A percentile compares a stretch with the other conserved stretches of the same genome.
phyloP scores from a whole-genome alignment of 192 early-diverging fungal genomes.

The Phlyctochytrium planicorne region DNA sequence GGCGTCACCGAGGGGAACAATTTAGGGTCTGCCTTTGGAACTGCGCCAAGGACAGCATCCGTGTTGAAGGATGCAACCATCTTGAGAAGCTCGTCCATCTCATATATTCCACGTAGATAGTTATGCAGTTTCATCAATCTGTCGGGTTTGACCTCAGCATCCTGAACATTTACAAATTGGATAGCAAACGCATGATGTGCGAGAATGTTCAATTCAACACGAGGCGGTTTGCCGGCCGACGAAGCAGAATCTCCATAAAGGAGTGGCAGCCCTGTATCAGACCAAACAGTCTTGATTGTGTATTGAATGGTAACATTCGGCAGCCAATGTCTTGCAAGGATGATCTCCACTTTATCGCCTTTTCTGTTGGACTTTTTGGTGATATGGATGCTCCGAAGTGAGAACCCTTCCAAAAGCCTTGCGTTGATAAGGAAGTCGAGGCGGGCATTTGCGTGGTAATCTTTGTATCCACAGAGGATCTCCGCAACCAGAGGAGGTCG shows the following conservation, averaged over 20 bases:
- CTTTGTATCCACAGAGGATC: constrained; percentile 44
- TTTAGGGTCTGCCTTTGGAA: constrained; percentile 35
- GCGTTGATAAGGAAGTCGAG: constrained; percentile 35
- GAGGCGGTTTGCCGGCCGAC: constrained; percentile 29
- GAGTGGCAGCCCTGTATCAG: constrained; percentile 7
- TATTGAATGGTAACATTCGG: constrained; percentile 51
- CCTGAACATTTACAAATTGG: constrained; percentile 45
- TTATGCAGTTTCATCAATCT: constrained; percentile 41
- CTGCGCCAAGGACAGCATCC: constrained; percentile 26
- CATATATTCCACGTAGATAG: constrained; percentile 32
- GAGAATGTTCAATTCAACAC: constrained; percentile 50
- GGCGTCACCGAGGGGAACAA: constrained; percentile 9
- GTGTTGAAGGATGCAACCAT: constrained; percentile 34
- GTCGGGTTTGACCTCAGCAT: constrained; percentile 27
- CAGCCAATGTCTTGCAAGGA: constrained; percentile 43
- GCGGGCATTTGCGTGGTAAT: constrained; percentile 29
- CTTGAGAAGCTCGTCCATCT: constrained; percentile 44
- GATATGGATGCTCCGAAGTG: constrained; percentile 30
- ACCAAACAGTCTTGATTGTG: constrained; percentile 44
- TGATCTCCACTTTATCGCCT: constrained; percentile 41
- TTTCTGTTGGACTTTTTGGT: constrained; percentile 4
- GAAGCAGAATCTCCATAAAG: constrained; percentile 1
- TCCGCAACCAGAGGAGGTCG: constrained; percentile 44
- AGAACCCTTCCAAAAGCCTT: constrained; percentile 50
- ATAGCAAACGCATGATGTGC: constrained; percentile 52